These are phyloP conservation scores for Solanum appendiculatum DNA, from an alignment of 257 asterid genomes.

Conservation along the genomic window DNA sequence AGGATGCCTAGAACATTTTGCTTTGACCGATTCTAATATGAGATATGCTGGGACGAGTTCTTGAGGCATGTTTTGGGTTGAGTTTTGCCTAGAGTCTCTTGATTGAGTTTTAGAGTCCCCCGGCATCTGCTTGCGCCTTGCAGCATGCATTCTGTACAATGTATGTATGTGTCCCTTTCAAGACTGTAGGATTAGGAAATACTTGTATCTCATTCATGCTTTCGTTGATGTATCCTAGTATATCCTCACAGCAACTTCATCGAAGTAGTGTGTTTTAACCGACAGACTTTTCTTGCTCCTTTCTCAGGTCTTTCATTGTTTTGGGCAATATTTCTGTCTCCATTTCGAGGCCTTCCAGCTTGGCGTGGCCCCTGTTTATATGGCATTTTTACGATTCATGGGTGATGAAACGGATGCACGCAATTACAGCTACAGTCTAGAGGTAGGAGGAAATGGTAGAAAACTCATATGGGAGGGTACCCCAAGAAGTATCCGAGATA, in stretches of 20 bases:
- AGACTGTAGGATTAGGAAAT: neutral
- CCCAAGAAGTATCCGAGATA: slow-evolving; percentile 69
- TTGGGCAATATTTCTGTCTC: slow-evolving; percentile 75
- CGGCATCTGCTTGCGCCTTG: neutral
- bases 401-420: slow-evolving; percentile 71
- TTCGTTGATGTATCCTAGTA: neutral
- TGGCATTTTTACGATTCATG: slow-evolving; percentile 81
- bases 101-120: neutral
- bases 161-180: neutral
- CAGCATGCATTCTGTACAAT: neutral
- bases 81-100: neutral
- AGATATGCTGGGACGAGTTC: neutral
- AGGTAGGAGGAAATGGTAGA: slow-evolving; percentile 70
- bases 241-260: neutral
- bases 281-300: neutral
- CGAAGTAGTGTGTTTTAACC: neutral
- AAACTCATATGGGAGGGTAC: slow-evolving; percentile 78
- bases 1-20: neutral
- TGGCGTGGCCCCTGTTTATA: slow-evolving; percentile 68
- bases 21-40: neutral
- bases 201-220: neutral
- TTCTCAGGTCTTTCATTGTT: slow-evolving; percentile 59
- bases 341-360: slow-evolving; percentile 82
- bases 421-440: slow-evolving; percentile 70
- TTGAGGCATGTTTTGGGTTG: neutral